Evolutionary conservation across 208 protist genomes (phyloP), one percentile per base, ranked within the genome.

Genomic region (Crithidia expoeki): DNA sequence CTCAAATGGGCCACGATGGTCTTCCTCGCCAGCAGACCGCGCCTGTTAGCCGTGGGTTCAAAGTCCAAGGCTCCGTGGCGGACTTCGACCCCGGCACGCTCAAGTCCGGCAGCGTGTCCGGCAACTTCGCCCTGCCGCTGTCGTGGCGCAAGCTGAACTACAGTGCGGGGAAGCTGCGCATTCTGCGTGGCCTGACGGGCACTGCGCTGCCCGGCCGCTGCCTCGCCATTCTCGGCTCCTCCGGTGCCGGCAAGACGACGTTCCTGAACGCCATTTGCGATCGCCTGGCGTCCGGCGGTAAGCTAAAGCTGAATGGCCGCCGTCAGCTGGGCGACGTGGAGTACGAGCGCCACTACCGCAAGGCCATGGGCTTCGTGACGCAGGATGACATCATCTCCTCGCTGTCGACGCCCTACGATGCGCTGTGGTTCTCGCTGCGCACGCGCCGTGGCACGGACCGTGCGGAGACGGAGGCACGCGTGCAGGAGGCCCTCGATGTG

Each of bases 371-470:
- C 33, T 94, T 93, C 73, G 90, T 96, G 36, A 69, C 75, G 34
- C 90, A 96, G 76, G 86, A 94, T 61, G 90, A 96, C 60, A 85
- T 96, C 60, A 71, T 94, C 53, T 90, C 83, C 16, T 61, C 68
- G 23, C 65, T 88, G 25, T 70, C 75, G 51, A 96, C 88, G 32
- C 88, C 88, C 30, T 73, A 84, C 46, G 84, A 87, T 50, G 71
- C 86, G 27, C 61, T 96, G 50, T 80, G 74, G 63, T 96, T 96
- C 62, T 91, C 90, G 11, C 61, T 91, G 46, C 90, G 88, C 62
- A 86, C 87, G 34, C 82, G 90, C 47, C 84, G 81, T 49, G 86
- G 83, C 47, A 78, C 79, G 10, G 30, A 21, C 25, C 17, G 16
- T 25, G 50, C 25, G 32, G 81, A 94, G 66, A 89, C 87, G 36